phyloP scores from a whole-genome alignment of 768 basidiomycete genomes.

The Tricholoma bakamatsutake region DNA sequence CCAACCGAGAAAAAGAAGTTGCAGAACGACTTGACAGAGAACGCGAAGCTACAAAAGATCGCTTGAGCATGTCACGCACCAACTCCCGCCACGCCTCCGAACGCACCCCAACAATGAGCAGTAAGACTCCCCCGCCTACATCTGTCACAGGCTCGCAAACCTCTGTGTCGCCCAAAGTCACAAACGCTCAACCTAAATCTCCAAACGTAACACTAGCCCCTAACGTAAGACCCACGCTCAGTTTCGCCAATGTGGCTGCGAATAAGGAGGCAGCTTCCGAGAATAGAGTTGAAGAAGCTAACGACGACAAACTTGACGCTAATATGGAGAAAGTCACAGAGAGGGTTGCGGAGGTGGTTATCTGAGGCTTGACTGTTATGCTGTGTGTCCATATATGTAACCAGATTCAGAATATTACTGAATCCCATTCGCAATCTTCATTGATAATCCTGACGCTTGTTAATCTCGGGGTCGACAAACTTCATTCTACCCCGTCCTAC shows the following conservation, averaged over 20 bases:
- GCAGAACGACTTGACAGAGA: conserved; percentile 66
- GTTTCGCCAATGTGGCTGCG: conserved; percentile 76
- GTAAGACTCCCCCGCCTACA: conserved; percentile 28
- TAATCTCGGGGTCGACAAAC: conserved; percentile 49
- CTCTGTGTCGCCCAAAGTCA: conserved; percentile 21
- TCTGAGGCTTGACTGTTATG: not conserved
- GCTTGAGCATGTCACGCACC: conserved; percentile 47
- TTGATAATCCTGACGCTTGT: not conserved
- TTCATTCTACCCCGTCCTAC: conserved; percentile 65
- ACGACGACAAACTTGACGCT: conserved; percentile 11
- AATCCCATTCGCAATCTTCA: not conserved
- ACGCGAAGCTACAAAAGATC: conserved; percentile 49
- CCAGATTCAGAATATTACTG: not conserved
- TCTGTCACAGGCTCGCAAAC: conserved; percentile 15
- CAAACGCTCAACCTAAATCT: conserved; percentile 20
- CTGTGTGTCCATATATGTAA: not conserved
- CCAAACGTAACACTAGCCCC: conserved; percentile 32
- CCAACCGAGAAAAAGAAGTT: conserved; percentile 70
- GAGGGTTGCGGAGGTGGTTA: conserved; percentile 15
- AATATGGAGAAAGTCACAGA: conserved; percentile 15
- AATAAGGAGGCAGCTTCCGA: conserved; percentile 32
- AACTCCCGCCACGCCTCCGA: conserved; percentile 47
- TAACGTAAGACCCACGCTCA: conserved; percentile 65
- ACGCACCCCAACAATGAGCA: conserved; percentile 27
- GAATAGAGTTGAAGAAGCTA: conserved; percentile 10